Conservation (phyloP, 179 eudicot species). For the Pouteria campechiana region DNA sequence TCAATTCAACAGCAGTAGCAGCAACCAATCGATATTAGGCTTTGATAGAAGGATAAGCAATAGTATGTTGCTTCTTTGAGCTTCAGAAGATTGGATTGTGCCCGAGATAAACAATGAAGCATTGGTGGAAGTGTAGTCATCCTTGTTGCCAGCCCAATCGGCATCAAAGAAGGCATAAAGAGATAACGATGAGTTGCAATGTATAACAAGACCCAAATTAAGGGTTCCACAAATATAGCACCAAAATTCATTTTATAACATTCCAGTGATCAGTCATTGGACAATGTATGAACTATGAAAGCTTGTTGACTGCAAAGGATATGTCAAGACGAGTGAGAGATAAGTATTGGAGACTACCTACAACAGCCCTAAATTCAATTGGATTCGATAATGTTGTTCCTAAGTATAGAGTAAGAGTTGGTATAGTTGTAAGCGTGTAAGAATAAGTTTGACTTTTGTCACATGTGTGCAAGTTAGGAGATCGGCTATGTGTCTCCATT, state of each 20-base stretch:
- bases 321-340: neutral
- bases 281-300: neutral
- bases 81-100: neutral
- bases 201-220: neutral
- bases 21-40: no score
- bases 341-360: conserved; percentile 1
- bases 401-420: neutral
- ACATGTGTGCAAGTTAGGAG: neutral
- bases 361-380: neutral
- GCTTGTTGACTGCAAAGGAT: neutral
- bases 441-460: neutral
- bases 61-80: neutral
- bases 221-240: neutral
- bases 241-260: neutral
- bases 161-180: neutral
- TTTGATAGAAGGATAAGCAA: no score
- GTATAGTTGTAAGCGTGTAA: neutral
- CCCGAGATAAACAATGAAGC: neutral
- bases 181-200: neutral
- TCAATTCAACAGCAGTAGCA: neutral
- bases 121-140: neutral
- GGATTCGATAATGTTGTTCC: neutral
- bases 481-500: neutral
- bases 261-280: neutral
- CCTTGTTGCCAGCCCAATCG: neutral